Evolutionary conservation across 805 yeast species (phyloP).

Genomic region (Yamadazyma tumulicola): DNA sequence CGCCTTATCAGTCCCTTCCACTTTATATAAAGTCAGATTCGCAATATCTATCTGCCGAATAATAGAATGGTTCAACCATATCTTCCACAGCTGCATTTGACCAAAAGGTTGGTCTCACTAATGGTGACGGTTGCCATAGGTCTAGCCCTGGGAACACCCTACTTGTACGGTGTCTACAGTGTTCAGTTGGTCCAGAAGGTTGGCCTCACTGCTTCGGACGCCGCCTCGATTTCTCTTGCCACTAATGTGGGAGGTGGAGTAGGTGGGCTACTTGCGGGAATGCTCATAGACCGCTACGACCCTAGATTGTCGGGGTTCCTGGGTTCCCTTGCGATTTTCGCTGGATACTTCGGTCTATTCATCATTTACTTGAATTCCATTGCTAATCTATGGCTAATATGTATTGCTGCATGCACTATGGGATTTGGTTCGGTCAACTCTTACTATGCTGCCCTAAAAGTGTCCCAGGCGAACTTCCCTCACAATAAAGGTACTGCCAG

Average conservation of each 20-base stretch:
- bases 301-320: slow-evolving; percentile 49
- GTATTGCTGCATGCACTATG: slow-evolving; percentile 46
- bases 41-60: too few relatives aligned
- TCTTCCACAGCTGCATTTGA: too few relatives aligned
- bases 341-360: slow-evolving; percentile 53
- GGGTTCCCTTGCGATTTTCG: slow-evolving; percentile 53
- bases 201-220: slow-evolving; percentile 54
- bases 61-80: too few relatives aligned
- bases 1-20: too few relatives aligned
- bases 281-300: slow-evolving; percentile 59
- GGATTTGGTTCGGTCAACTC: slow-evolving; percentile 68
- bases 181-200: slow-evolving; percentile 63
- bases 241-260: slow-evolving; percentile 62
- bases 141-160: slow-evolving; percentile 72
- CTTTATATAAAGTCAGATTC: too few relatives aligned
- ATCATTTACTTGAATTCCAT: slow-evolving; percentile 40
- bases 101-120: slow-evolving; percentile 23
- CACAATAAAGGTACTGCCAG: slow-evolving; percentile 67
- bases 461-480: slow-evolving; percentile 64
- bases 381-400: slow-evolving; percentile 39
- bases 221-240: slow-evolving; percentile 63
- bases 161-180: slow-evolving; percentile 70
- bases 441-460: slow-evolving; percentile 55
- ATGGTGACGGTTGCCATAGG: slow-evolving; percentile 45
- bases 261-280: slow-evolving; percentile 71